Evolutionary conservation across 352 stramenopile genomes (phyloP), one percentile per base, ranked within the genome.

Genomic region (Phytophthora pinifolia): DNA sequence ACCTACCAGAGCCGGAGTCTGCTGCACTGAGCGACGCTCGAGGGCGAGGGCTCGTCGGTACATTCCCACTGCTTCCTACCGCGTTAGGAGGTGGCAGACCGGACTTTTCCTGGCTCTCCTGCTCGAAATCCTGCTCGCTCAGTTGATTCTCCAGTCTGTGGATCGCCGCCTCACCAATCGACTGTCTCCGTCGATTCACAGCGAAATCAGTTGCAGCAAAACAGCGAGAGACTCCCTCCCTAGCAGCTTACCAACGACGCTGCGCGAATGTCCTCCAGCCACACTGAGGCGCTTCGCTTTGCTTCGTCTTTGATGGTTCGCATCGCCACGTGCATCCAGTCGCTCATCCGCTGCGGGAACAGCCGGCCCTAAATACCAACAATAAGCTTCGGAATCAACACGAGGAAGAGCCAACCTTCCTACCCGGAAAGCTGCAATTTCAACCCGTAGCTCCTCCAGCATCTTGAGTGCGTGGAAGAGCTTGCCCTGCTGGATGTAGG

Each of bases 381-480:
- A 20, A 13, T 37, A 44, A 36, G 37, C 18, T 32, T 34, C 6
- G 4, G 8, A 29, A 13, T 9, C 9, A 42, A 43, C 27, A 27
- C 2, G 31, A 38, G 59, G 1, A 12, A 35, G 5, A 43, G 33
- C 55, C 22, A 35, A 53, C 17, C 9, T 52, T 1, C n/a, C 6
- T 58, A 92, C 82, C 8, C 79, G 75, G 45, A 92, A 92, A 4
- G 69, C 68, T 2, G 75, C 55, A 30, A 92, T 88, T 47, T 89
- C 82, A n/a, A 62, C 43, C 14, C 80, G 80, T 5, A 92, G 66
- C 34, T 88, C 75, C 18, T 92, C 77, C 2, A 92, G 59, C 15
- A 89, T 74, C 46, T 88, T 89, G 5, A 89, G 69, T n/a, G 79
- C 79, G 36, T 92, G 82, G 22, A 88, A 89, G 9, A 89, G 70